These are phyloP conservation scores for Bryoglossum gracile DNA, from an alignment of 495 filamentous ascomycete species.

Conservation along the genomic window DNA sequence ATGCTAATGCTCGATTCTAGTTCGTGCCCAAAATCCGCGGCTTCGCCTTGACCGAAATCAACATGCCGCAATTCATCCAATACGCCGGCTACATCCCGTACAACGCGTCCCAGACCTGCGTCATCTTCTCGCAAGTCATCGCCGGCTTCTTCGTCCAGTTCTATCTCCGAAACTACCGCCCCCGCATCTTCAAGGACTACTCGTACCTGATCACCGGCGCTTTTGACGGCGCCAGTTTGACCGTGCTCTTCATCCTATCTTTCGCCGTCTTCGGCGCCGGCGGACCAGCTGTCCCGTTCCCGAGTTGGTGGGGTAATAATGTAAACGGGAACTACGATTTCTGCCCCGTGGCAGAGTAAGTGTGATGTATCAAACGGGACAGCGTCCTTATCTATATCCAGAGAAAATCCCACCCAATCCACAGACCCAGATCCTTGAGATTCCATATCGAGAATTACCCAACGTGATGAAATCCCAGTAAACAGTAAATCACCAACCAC, in stretches of 20 bases:
- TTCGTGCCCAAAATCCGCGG: conserved; percentile 35
- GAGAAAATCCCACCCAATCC: no score
- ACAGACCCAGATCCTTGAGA: no score
- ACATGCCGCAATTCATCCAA: conserved; percentile 31
- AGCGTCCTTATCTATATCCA: no score
- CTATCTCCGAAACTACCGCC: conserved; percentile 43
- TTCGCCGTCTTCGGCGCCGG: conserved; percentile 52
- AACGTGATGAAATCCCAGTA: no score
- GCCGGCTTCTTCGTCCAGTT: conserved; percentile 38
- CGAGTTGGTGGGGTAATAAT: conserved; percentile 48
- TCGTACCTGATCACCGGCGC: conserved; percentile 49
- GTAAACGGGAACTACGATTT: conserved; percentile 29
- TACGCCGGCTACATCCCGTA: conserved; percentile 41
- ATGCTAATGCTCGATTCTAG: conserved; percentile 18
- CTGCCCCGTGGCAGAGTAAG: conserved; percentile 23
- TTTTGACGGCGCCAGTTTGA: conserved; percentile 45
- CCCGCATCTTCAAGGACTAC: conserved; percentile 48
- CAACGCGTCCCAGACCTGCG: conserved; percentile 33
- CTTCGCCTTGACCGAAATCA: conserved; percentile 33
- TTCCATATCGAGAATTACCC: no score
- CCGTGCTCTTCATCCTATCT: conserved; percentile 47
- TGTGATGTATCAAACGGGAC: no score
- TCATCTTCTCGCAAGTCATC: conserved; percentile 31
- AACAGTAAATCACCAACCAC: no score
- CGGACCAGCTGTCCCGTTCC: conserved; percentile 30